Evolutionary conservation across 805 yeast genomes (phyloP), one percentile per base, ranked within the genome.

Genomic region (Candida wancherniae): DNA sequence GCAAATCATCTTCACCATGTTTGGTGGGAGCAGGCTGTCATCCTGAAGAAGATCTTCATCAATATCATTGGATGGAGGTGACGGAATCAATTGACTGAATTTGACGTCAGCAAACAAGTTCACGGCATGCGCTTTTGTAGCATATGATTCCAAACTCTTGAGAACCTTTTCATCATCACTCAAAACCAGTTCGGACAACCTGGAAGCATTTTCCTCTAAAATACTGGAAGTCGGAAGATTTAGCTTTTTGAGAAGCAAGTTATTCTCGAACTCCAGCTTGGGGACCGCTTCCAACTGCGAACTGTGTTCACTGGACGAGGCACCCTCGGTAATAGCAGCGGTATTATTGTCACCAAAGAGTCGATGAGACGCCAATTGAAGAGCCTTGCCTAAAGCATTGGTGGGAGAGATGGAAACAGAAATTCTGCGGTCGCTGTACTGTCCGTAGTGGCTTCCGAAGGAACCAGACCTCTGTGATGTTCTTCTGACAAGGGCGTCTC

Each of bases 61-160:
- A 5, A 57, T 61, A 18, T 59, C 61, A 4, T 64, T 56, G 1
- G 77, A 72, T 0, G 80, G 80, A 1, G 85, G 81, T 15, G 78
- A 64, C 7, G 95, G 95, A 21, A 82, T 74, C 45, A 88, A 65
- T 60, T 90, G 97, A 24, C 81, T 70, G 48, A 80, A 85, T 57
- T 92, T 92, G 16, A 86, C 87, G 44, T 87, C 95, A 0, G 97
- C 97, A 63, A 81, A 87, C 19, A 86, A 66, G 41, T 80, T 77
- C 13, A 92, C 78, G 0, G 94, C 95, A 51, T 87, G 92, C 0
- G 95, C 86, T 61, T 86, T 87, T 1, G 96, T 86, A 2, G 95
- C 86, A 26, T 86, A 61, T 1, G 77, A 67, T 53, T 87, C 95
- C 37, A 88, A 63, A 33, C 69, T 64, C 16, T 37, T 57, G 55